Conservation (phyloP, 345 rosid species). For the Cochlearia excelsa region DNA sequence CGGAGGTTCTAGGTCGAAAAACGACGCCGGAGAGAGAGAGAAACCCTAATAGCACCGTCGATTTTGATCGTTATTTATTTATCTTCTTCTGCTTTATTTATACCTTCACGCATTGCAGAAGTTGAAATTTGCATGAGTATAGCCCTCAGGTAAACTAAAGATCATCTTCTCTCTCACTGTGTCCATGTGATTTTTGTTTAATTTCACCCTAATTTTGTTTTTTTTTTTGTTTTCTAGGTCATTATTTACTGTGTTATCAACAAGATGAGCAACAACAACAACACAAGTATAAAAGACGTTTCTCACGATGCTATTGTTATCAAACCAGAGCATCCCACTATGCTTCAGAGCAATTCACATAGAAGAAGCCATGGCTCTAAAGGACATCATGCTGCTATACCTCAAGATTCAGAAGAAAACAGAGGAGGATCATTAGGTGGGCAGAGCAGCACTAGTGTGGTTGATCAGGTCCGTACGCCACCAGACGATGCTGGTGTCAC, state of each 20-base stretch:
- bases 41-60: conserved; percentile 16
- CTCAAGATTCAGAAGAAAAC: conserved; percentile 57
- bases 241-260: too few relatives aligned
- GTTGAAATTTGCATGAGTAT: conserved; percentile 18
- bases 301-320: conserved; percentile 39
- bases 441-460: conserved; percentile 53
- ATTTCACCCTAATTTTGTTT: background rate
- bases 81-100: background rate
- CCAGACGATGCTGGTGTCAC: conserved; percentile 66
- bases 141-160: conserved; percentile 15
- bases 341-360: conserved; percentile 21
- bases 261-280: conserved; percentile 38
- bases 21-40: conserved; percentile 5
- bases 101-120: conserved; percentile 4
- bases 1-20: conserved; percentile 3
- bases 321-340: conserved; percentile 47
- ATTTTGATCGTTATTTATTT: background rate
- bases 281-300: conserved; percentile 23
- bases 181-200: conserved; percentile 3
- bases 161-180: conserved; percentile 6
- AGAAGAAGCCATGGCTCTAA: conserved; percentile 29
- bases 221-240: conserved; percentile 19
- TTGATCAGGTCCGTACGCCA: conserved; percentile 72
- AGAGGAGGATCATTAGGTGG: conserved; percentile 47
- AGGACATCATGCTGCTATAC: conserved; percentile 16